These are phyloP conservation scores for Diaporthe helianthi DNA, from an alignment of 2,329 filamentous ascomycete species.

Conservation along the genomic window DNA sequence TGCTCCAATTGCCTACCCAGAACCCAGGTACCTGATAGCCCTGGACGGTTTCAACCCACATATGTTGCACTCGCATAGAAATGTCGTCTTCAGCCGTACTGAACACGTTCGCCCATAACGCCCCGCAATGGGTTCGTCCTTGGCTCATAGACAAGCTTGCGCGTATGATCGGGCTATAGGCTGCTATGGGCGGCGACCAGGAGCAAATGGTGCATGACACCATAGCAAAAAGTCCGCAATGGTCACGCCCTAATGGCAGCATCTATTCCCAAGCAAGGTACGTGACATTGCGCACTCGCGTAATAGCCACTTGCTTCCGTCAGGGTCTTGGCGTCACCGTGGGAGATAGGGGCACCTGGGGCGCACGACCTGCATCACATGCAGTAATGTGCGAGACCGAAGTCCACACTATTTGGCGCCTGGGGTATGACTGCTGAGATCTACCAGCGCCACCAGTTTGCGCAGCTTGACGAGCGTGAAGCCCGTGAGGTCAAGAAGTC, in stretches of 20 bases:
- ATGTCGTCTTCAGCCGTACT: not conserved
- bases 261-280: slow-evolving; percentile 3
- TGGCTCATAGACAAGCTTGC: slow-evolving; percentile 10
- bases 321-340: not conserved
- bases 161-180: not conserved
- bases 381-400: not conserved
- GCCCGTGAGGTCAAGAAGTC: not conserved
- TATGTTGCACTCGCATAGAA: not conserved
- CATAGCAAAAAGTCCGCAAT: not conserved
- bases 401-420: slow-evolving; percentile 3
- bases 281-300: slow-evolving; percentile 9
- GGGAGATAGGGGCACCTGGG: not conserved
- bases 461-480: not conserved
- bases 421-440: not conserved
- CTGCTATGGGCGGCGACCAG: not conserved
- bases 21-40: not conserved
- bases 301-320: not conserved
- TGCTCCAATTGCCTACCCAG: not conserved
- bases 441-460: not conserved
- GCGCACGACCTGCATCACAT: not conserved
- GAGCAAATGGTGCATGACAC: not conserved
- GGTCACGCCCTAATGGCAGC: slow-evolving; percentile 1
- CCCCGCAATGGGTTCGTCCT: not conserved
- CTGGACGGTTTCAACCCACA: not conserved
- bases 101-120: not conserved